Conservation (phyloP, 345 rosid genomes). For the Aethionema arabicum region DNA sequence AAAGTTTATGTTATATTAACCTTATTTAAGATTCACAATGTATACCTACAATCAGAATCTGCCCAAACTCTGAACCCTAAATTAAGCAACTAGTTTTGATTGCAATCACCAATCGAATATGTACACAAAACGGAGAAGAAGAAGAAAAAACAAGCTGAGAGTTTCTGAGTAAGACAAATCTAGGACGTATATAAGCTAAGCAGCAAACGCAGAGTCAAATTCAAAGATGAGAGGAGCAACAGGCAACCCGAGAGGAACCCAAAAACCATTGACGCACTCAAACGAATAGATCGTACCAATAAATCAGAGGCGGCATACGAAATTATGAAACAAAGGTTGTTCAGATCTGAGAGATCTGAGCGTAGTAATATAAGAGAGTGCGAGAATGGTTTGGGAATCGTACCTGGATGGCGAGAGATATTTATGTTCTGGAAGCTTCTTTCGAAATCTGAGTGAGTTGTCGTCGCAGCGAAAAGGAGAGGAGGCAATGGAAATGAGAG, state of each 20-base stretch:
- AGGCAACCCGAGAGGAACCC: background rate
- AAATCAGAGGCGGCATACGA: background rate
- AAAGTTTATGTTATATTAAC: too few species aligned
- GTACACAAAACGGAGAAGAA: background rate
- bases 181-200: background rate
- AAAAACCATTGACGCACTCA: conserved; percentile 34
- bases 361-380: background rate
- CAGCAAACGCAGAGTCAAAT: conserved; percentile 4
- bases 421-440: conserved; percentile 30
- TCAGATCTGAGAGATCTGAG: conserved; percentile 32
- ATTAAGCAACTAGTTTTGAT: background rate
- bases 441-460: background rate
- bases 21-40: too few species aligned
- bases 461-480: conserved; percentile 11
- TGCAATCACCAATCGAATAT: background rate
- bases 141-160: background rate
- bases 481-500: background rate
- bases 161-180: background rate
- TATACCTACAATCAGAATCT: background rate
- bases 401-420: conserved; percentile 37
- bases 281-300: conserved; percentile 1
- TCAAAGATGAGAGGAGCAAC: background rate
- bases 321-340: background rate
- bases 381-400: conserved; percentile 13
- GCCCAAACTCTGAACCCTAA: background rate